Percentiles rank a stretch among this genome's conserved stretches.
Evolutionary conservation across 176 grass and related monocot genomes (phyloP).

Genomic region (Oryza officinalis): DNA sequence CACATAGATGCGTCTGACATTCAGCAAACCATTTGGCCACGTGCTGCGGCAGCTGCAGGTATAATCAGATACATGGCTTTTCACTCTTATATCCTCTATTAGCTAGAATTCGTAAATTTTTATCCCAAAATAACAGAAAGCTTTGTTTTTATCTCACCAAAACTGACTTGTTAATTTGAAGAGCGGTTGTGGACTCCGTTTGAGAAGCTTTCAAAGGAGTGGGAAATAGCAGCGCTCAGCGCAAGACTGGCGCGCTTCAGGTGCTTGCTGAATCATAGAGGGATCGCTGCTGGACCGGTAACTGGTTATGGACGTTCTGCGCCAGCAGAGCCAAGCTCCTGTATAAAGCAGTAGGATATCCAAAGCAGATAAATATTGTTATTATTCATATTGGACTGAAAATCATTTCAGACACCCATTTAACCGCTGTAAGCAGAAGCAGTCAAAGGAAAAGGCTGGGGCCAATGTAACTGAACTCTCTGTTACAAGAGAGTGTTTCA

Average conservation of each 20-base stretch:
- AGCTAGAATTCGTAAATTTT: neutral
- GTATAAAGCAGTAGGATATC: conserved; percentile 61
- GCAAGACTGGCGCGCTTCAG: conserved; percentile 76
- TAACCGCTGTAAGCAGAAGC: neutral
- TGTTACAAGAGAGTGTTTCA: neutral
- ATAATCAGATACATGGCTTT: conserved; percentile 28
- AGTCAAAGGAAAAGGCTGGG: neutral
- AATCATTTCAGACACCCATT: conserved; percentile 18
- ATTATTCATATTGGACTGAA: conserved; percentile 32
- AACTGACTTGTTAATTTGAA: conserved; percentile 22
- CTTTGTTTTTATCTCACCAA: too few species aligned
- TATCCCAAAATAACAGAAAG: neutral
- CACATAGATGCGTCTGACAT: conserved; percentile 90
- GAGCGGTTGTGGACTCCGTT: conserved; percentile 77
- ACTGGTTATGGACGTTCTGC: conserved; percentile 53
- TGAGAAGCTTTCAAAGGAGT: conserved; percentile 60
- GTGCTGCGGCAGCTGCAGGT: conserved; percentile 96
- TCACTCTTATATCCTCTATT: neutral
- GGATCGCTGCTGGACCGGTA: conserved; percentile 72
- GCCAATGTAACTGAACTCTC: conserved; percentile 23
- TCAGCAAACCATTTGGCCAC: conserved; percentile 94
- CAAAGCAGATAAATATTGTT: conserved; percentile 1
- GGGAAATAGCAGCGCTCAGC: conserved; percentile 40
- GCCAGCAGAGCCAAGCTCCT: conserved; percentile 67
- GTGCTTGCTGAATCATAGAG: conserved; percentile 83